A percentile compares a stretch with the other conserved stretches of the same genome.
Evolutionary conservation across 2,329 filamentous ascomycete genomes (phyloP).

Genomic region (Fusarium sp.): DNA sequence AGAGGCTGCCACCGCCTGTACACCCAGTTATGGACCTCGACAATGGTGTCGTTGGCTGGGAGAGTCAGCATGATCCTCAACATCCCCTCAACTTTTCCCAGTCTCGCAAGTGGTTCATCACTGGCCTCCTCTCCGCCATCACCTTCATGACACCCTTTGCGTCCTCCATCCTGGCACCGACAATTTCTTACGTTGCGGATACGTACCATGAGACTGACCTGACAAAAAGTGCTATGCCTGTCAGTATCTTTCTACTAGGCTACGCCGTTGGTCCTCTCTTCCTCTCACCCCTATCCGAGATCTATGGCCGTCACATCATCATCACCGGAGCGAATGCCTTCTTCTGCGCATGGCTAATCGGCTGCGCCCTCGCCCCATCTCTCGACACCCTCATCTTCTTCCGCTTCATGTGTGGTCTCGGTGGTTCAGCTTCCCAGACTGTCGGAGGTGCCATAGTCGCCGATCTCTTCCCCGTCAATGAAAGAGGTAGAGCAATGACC

Average conservation of each 20-base stretch:
- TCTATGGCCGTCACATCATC: constrained; percentile 71
- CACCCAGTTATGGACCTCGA: constrained; percentile 65
- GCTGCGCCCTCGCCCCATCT: constrained; percentile 69
- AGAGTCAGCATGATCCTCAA: constrained; percentile 66
- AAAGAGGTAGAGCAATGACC: constrained; percentile 62
- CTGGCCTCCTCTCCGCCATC: constrained; percentile 67
- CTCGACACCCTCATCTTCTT: constrained; percentile 69
- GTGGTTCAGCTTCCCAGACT: constrained; percentile 67
- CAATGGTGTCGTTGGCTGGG: constrained; percentile 70
- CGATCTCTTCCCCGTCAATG: constrained; percentile 63
- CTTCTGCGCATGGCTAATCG: constrained; percentile 74
- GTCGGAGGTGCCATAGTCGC: constrained; percentile 67
- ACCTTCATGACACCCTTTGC: constrained; percentile 75
- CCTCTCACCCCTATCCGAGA: constrained; percentile 70
- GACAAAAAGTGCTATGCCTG: constrained; percentile 62
- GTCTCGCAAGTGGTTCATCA: constrained; percentile 69
- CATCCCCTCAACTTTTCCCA: constrained; percentile 70
- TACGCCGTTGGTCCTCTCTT: constrained; percentile 70
- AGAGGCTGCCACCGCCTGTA: constrained; percentile 49
- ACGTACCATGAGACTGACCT: constrained; percentile 56
- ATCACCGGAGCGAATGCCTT: constrained; percentile 68
- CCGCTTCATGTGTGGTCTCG: constrained; percentile 69
- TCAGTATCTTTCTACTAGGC: constrained; percentile 72
- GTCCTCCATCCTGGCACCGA: constrained; percentile 70
- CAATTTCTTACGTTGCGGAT: constrained; percentile 58